Evolutionary conservation across 164 flowering plant species (phyloP).

Genomic region (Pachysandra terminalis): DNA sequence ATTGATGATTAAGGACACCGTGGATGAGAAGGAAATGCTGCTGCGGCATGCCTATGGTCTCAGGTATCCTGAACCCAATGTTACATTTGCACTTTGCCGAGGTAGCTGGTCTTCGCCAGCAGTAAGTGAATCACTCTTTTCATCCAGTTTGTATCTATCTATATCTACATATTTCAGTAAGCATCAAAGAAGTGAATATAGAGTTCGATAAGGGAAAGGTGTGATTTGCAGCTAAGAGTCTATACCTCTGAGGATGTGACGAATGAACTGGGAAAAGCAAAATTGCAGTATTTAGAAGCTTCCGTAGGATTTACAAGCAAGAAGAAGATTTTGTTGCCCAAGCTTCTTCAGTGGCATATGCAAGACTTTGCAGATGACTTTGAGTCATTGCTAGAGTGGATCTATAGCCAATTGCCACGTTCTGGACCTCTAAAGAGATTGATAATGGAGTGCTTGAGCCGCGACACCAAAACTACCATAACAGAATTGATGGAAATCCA

Average conservation of each 20-base stretch:
- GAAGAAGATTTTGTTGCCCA: constrained; percentile 79
- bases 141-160: background rate
- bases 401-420: constrained; percentile 81
- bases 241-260: constrained; percentile 74
- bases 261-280: constrained; percentile 73
- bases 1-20: constrained; percentile 27
- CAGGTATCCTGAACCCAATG: constrained; percentile 83
- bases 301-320: constrained; percentile 70
- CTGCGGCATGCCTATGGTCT: constrained; percentile 74
- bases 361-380: constrained; percentile 81
- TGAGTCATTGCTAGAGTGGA: constrained; percentile 88
- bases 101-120: constrained; percentile 98
- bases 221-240: constrained; percentile 58
- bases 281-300: constrained; percentile 81
- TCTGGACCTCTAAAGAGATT: constrained; percentile 51
- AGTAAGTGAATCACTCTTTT: constrained; percentile 41
- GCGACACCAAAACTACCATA: constrained; percentile 38
- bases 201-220: background rate
- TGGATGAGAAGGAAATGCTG: constrained; percentile 68
- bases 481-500: constrained; percentile 60
- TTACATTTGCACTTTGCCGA: constrained; percentile 89
- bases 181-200: background rate
- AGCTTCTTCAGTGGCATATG: constrained; percentile 90
- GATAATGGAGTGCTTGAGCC: constrained; percentile 68
- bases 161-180: background rate